Evolutionary conservation across 768 basidiomycete species (phyloP).

Genomic region (Suillus tomentosus): DNA sequence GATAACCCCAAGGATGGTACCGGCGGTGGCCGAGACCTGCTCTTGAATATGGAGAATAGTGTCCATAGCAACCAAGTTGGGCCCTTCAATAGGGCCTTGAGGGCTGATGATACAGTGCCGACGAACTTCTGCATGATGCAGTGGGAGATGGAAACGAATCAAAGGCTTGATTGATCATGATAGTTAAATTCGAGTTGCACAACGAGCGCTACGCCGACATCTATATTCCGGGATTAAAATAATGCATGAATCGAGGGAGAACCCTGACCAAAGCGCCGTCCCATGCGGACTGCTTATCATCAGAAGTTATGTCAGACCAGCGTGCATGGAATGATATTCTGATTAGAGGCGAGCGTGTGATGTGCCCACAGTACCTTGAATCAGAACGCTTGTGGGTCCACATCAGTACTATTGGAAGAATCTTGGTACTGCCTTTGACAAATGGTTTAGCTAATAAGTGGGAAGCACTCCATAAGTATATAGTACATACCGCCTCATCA

Average conservation of each 20-base stretch:
- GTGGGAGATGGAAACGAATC: neutral
- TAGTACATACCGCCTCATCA: conserved; percentile 67
- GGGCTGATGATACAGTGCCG: neutral
- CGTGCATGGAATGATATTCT: too few relatives aligned
- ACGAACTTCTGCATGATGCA: neutral
- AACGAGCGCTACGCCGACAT: neutral
- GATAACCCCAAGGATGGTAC: neutral
- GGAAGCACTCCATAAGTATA: neutral
- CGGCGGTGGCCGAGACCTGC: neutral
- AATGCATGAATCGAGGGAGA: neutral
- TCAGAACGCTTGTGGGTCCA: too few relatives aligned
- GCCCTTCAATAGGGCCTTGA: neutral
- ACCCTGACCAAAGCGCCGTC: neutral
- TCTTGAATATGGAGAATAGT: neutral
- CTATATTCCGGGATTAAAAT: neutral
- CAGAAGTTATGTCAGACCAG: too few relatives aligned
- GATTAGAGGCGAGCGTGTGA: too few relatives aligned
- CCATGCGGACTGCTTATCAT: neutral
- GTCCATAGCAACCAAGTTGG: neutral
- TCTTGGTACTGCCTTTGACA: conserved; percentile 42
- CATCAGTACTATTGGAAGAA: too few relatives aligned
- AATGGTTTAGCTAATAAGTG: neutral
- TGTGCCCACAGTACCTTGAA: too few relatives aligned
- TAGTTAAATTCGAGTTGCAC: neutral
- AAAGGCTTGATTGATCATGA: neutral